Evolutionary conservation across 2,329 filamentous ascomycete genomes (phyloP), one percentile per base, ranked within the genome.

Genomic region (Pseudocercospora ulei): DNA sequence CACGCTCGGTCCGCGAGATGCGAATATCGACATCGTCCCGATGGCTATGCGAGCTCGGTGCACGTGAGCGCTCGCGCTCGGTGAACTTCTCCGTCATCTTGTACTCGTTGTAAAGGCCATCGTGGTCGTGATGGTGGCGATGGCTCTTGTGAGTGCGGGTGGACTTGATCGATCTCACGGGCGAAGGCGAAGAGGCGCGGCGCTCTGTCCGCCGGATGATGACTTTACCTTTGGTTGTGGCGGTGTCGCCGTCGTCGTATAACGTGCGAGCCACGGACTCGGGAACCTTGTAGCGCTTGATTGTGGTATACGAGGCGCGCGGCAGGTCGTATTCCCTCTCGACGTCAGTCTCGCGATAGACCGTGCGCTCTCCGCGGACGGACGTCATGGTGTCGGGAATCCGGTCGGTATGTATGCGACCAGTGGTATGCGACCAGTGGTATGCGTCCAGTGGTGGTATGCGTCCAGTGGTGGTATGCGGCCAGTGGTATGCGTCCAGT

Each of bases 251-350:
- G 30, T 66, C 62, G 25, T 55, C 44, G 38, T 51, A 49, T 19
- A 53, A 45, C 7, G 45, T 46, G 31, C 48, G 52, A 29, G 62
- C 56, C 23, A 65, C 61, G 41, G 62, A 61, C 37, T 72, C 68
- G 34, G 69, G 68, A n/a, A 70, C 58, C 45, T 67, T 66, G 63
- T 79, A 78, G 52, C 74, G 72, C 55, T 73, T 74, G 50, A 78
- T 69, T 4, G 70, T 73, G 48, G 69, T 72, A 52, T 68, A 71
- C 46, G 62, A 65, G 37, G 65, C 43, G 61, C 61, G 40, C 35
- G 54, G 54, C 30, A 5, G 30, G 28, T 66, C 65, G 56, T 63
- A 65, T 49, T 67, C 64, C 46, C 64, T 62, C 51, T 67, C 63
- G 35, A 65, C 60, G 37, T 63, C 61, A 42, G 61, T 57, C 53